Evolutionary conservation across 1,139 yeast genomes (phyloP), one percentile per base, ranked within the genome.

Genomic region (Chernovozyma sophiae-reginae): DNA sequence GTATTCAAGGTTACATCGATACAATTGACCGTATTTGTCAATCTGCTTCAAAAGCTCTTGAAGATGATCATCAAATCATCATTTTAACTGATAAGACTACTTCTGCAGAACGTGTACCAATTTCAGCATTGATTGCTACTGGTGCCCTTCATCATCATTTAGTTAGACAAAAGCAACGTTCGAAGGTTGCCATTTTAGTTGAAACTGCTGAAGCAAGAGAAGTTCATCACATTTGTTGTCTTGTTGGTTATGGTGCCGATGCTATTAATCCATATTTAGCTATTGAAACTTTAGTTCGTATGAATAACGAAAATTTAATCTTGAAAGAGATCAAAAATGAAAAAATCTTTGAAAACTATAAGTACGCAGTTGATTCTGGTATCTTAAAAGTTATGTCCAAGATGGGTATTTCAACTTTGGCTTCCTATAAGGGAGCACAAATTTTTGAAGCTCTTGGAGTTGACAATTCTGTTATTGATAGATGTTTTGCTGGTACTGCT

Each of bases 131-230:
- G 52, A 74, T 90, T 50, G 97, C 98, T n/a, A 73, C 85, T 40
- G 97, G 97, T 66, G 94, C 97, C 26, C 95, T 92, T 39, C 98
- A 92, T 65, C 97, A 92, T 62, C 96, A 89, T 60, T 74, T 92
- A 60, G 96, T 92, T 44, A 79, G 96, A 63, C 95, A 89, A 61
- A 92, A 90, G 68, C 95, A 86, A 62, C 89, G 98, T 65, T 86
- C 97, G 27, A 86, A 87, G 60, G 97, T 90, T 44, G 97, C 97
- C 3, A 65, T 92, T 47, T 68, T 92, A 44, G 74, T 90, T 44
- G 97, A 92, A 68, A 82, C 97, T 32, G 97, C 95, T 36, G 98
- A 92, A 65, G 97, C 97, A 15, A 83, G 96, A 61, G 98, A 92
- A 63, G 95, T 90, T 33, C 98, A 92, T 61, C 97, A 92, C 65